Conservation (phyloP, 176 grass and related monocot species). For the Panicum miliaceum region DNA sequence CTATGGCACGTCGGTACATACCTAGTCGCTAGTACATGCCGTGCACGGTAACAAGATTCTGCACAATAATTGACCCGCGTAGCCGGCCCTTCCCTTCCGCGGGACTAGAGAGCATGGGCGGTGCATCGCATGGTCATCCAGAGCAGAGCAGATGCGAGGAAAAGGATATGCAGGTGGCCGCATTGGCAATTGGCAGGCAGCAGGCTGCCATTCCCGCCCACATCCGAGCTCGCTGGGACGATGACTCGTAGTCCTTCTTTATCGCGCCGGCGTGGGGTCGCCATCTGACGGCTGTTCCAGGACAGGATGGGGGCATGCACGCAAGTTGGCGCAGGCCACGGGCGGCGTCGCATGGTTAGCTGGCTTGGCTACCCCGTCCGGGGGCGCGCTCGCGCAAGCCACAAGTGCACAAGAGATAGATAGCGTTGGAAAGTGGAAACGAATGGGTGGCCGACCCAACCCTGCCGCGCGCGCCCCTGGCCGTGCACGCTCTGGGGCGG, state of each 20-base stretch:
- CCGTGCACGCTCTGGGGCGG: too few species aligned
- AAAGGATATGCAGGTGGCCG: not conserved
- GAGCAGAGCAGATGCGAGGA: not conserved
- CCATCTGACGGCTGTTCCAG: constrained; percentile 30
- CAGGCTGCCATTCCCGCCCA: not conserved
- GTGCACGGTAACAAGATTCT: constrained; percentile 31
- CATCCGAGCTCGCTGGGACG: not conserved
- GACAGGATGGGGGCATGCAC: not conserved
- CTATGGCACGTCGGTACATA: not conserved
- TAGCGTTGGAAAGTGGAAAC: not conserved
- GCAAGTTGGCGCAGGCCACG: not conserved
- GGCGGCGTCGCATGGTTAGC: not conserved
- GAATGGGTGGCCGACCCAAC: not conserved
- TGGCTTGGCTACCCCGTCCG: too few species aligned
- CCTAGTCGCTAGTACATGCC: constrained; percentile 4
- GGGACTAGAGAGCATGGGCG: not conserved
- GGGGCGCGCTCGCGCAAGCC: not conserved
- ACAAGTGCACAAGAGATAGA: not conserved
- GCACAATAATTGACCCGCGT: not conserved
- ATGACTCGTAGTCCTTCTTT: not conserved
- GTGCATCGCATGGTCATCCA: not conserved
- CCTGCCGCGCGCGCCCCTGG: not conserved
- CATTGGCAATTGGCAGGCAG: not conserved
- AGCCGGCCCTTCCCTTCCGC: too few species aligned
- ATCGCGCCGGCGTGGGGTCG: not conserved